Evolutionary conservation across 352 stramenopile genomes (phyloP), one percentile per base, ranked within the genome.

Genomic region (Phytophthora citricola): DNA sequence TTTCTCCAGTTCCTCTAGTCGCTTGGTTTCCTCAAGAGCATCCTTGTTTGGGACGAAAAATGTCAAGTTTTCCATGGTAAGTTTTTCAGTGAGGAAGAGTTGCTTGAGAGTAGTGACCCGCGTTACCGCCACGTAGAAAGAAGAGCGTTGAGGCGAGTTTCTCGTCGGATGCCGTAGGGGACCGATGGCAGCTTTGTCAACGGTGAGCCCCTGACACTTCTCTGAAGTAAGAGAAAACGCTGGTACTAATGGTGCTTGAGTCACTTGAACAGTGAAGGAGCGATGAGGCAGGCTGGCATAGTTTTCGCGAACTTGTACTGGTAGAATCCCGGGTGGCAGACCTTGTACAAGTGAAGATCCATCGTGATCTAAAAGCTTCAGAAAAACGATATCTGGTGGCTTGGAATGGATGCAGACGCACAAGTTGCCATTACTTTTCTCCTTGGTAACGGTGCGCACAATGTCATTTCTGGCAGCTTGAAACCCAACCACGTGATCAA

Each of bases 51-150:
- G 36, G n/a, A 43, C n/a, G n/a, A 5, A 14, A 43, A 43, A 14
- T 43, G n/a, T 14, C 36, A 43, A 17, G 3, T 38, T 38, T 7
- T 38, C 31, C 31, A 38, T 38, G 31, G 31, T 38, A 11, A 38
- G n/a, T 6, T 12, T 27, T 6, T 26, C 22, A 24, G 45, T 58
- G 4, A 58, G 17, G 29, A 40, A 58, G 5, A 58, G 51, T 8
- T 49, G 11, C 4, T 39, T 26, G 17, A 58, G 22, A 5, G 51
- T 48, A n/a, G 11, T 58, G 2, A 58, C 51, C n/a, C 47, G 47
- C 1, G 29, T 54, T 26, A 54, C 47, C 7, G 10, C 51, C 5
- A 58, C 38, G 31, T 58, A 58, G 17, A 43, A 55, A 4, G 29
- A 55, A 3, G 29, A 31, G n/a, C 14, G 14, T 17, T 46, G 40